phyloP scores from a whole-genome alignment of 768 basidiomycete genomes.

The Termitomyces sp. region DNA sequence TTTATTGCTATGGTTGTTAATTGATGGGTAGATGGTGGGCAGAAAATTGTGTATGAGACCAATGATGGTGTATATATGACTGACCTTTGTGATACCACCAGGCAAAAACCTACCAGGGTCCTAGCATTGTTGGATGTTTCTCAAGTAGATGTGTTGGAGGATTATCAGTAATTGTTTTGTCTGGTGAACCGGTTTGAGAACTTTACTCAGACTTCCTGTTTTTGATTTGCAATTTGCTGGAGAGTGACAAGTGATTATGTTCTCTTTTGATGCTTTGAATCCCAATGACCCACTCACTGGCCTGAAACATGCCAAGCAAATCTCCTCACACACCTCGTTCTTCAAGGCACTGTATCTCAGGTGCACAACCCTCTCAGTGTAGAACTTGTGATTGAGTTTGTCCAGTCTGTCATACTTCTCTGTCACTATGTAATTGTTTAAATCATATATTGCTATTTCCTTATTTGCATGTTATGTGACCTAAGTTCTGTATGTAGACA shows the following conservation, averaged over 20 bases:
- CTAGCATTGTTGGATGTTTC: conserved; percentile 84
- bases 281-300: conserved; percentile 87
- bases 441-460: too few species aligned
- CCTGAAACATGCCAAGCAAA: conserved; percentile 89
- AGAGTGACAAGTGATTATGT: conserved; percentile 96
- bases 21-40: conserved; percentile 61
- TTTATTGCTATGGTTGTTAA: conserved; percentile 2
- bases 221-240: conserved; percentile 3
- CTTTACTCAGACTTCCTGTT: background rate
- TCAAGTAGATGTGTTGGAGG: conserved; percentile 95
- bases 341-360: too few species aligned
- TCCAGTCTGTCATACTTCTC: too few species aligned
- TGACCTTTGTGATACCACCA: conserved; percentile 72
- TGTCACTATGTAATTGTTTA: too few species aligned
- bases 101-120: conserved; percentile 85
- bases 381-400: too few species aligned
- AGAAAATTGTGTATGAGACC: conserved; percentile 92
- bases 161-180: conserved; percentile 98
- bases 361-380: too few species aligned
- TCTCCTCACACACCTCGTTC: conserved; percentile 94
- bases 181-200: conserved; percentile 50
- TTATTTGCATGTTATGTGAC: too few species aligned
- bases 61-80: conserved; percentile 96
- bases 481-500: too few species aligned
- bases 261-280: conserved; percentile 90